Base-by-base conservation (phyloP, 2,329 filamentous ascomycete genomes). In the Metarhizium humberi region DNA sequence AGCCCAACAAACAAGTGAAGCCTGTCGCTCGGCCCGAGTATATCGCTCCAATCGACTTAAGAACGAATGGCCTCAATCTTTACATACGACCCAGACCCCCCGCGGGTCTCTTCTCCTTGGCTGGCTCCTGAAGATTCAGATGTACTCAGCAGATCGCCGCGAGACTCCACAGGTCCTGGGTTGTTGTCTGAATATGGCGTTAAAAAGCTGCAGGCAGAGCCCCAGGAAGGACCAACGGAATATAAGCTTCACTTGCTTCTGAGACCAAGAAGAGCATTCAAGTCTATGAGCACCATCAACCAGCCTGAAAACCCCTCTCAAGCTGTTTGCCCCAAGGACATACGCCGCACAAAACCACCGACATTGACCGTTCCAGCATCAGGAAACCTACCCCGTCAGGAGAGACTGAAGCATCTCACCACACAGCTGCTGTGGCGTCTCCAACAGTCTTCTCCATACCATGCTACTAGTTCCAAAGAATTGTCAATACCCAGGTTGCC, bases 341-440 rank as follows among this genome's bases (percentile, higher is more conserved):
- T 32, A 30, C 54, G 55, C 47, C 53, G 55, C 32, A 34, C 57
- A 29, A 64, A 62, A 46, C 54, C 59, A 34, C 56, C 61, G 7
- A 54, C 58, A 10, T 57, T 73, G 68, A 56, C 64, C 69, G 29
- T 30, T 20, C 58, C 75, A 32, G 65, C 67, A 20, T 59, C 80
- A 8, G 83, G 84, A 1, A 83, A 73, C 49, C 86, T 92, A 64
- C 85, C 85, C 32, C 85, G 90, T 29, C 90, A 96, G 69, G 84
- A 91, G 62, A 82, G 94, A 49, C 78, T 97, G 16, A 87, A 96
- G 66, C 90, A 96, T 64, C 74, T 99, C 59, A 99, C 92, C 0
- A 99, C 94, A 0, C 94, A 99, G 69, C 77, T 99, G 29, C 75
- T 99, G 6, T 99, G 94, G 94, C 82, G 94, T 51, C 72, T 99